Evolutionary conservation across 1,284 basidiomycete genomes (phyloP).

Genomic region (Takashimella koratensis): DNA sequence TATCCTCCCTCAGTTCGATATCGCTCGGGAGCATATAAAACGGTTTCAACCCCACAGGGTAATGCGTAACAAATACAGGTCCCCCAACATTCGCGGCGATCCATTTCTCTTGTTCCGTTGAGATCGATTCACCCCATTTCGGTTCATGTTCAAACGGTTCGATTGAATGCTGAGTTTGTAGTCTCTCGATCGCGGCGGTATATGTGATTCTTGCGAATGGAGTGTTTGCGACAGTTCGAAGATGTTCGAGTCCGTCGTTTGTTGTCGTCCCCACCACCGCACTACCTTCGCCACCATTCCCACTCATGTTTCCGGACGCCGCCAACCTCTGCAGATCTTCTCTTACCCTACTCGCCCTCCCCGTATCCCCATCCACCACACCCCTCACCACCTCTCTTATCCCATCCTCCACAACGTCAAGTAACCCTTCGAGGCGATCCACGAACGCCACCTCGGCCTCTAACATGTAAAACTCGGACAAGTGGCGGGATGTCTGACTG

Average conservation of each 20-base stretch:
- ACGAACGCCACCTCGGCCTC: slow-evolving; percentile 83
- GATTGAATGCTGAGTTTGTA: slow-evolving; percentile 52
- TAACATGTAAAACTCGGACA: slow-evolving; percentile 98
- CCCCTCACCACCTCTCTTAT: slow-evolving; percentile 25
- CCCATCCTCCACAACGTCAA: slow-evolving; percentile 66
- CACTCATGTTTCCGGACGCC: not conserved
- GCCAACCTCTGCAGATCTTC: slow-evolving; percentile 13
- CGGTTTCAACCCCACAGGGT: slow-evolving; percentile 77
- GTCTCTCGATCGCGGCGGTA: slow-evolving; percentile 64
- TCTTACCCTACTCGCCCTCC: slow-evolving; percentile 21
- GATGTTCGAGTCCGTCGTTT: slow-evolving; percentile 18
- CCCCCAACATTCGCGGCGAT: slow-evolving; percentile 64
- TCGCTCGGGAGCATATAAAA: slow-evolving; percentile 81
- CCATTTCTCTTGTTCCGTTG: slow-evolving; percentile 90
- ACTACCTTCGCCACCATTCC: not conserved
- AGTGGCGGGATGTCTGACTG: slow-evolving; percentile 81
- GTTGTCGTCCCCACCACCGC: not conserved
- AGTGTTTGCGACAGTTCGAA: slow-evolving; percentile 17
- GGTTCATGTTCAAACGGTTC: slow-evolving; percentile 58
- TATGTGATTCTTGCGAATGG: slow-evolving; percentile 67
- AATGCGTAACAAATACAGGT: slow-evolving; percentile 89
- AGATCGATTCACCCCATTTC: slow-evolving; percentile 66
- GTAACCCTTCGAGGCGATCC: slow-evolving; percentile 56
- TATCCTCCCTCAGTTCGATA: slow-evolving; percentile 20
- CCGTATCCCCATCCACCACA: slow-evolving; percentile 13